phyloP scores from a whole-genome alignment of 768 basidiomycete genomes.

The Crucibulum laeve region DNA sequence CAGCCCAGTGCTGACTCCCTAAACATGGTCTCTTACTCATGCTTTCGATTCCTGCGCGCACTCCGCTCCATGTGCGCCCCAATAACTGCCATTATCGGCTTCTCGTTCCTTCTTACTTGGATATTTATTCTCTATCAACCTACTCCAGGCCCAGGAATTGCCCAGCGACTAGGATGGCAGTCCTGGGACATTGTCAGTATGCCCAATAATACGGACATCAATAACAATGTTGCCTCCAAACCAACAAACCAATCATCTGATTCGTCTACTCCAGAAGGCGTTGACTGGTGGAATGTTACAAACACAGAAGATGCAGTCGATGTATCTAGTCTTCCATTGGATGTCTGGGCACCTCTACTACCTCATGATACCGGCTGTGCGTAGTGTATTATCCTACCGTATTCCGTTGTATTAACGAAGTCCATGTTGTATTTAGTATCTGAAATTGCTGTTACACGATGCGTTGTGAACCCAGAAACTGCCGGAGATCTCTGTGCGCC shows the following conservation, averaged over 20 bases:
- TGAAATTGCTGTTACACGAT: constrained; percentile 70
- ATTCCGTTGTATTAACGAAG: background rate
- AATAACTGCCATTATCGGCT: constrained; percentile 54
- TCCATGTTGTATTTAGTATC: constrained; percentile 50
- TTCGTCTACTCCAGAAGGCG: constrained; percentile 22
- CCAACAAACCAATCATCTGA: constrained; percentile 6
- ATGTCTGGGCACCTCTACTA: constrained; percentile 74
- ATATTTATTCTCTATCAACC: constrained; percentile 83
- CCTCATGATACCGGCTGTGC: constrained; percentile 74
- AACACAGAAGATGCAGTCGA: constrained; percentile 38
- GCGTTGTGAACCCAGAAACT: constrained; percentile 58
- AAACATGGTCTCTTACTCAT: constrained; percentile 33
- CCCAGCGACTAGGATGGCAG: constrained; percentile 84
- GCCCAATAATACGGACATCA: constrained; percentile 6
- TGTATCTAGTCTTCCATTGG: constrained; percentile 70
- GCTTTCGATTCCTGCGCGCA: constrained; percentile 43
- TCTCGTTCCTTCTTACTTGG: constrained; percentile 71
- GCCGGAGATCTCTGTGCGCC: constrained; percentile 64
- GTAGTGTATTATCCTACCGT: constrained; percentile 19
- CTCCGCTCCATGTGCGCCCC: constrained; percentile 55
- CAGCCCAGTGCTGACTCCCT: constrained; percentile 3
- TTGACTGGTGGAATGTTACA: constrained; percentile 72
- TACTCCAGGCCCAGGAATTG: constrained; percentile 60
- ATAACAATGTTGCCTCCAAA: constrained; percentile 9
- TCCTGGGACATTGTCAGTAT: constrained; percentile 69